A percentile compares a stretch with the other conserved stretches of the same genome.
These are phyloP conservation scores for Aspergillus sclerotiicarbonarius DNA, from an alignment of 495 filamentous ascomycete species.

Conservation along the genomic window DNA sequence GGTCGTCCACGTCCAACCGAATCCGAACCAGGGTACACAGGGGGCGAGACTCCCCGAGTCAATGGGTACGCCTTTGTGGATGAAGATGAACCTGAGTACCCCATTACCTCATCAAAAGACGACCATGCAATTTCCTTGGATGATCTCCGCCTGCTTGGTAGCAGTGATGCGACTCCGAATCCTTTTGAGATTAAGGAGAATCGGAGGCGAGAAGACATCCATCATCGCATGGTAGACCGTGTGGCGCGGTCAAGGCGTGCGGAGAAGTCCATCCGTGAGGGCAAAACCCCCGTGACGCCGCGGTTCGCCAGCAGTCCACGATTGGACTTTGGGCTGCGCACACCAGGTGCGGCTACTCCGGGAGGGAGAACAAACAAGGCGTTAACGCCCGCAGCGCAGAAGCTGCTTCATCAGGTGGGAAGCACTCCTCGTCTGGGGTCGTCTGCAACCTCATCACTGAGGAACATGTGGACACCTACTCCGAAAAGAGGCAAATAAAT, in stretches of 20 bases:
- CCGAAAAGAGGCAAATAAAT: conserved; percentile 38
- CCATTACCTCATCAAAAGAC: conserved; percentile 14
- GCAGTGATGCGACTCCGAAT: conserved; percentile 62
- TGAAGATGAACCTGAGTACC: conserved; percentile 59
- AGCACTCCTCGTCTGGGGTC: conserved; percentile 38
- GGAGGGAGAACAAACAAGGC: conserved; percentile 24
- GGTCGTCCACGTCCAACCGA: conserved; percentile 63
- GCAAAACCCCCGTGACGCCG: conserved; percentile 60
- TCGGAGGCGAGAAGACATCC: conserved; percentile 76
- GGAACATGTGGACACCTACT: conserved; percentile 58
- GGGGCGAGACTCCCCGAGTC: conserved; percentile 81
- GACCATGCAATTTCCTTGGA: conserved; percentile 6
- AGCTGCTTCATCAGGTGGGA: conserved; percentile 68
- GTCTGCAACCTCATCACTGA: conserved; percentile 46
- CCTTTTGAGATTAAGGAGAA: conserved; percentile 80
- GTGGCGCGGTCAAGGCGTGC: conserved; percentile 71
- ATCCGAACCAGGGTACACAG: conserved; percentile 63
- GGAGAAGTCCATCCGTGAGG: conserved; percentile 47
- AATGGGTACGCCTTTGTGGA: conserved; percentile 95
- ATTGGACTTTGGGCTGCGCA: conserved; percentile 56
- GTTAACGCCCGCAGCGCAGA: conserved; percentile 73
- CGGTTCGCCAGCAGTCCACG: conserved; percentile 75
- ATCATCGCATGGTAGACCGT: conserved; percentile 87
- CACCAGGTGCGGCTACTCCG: conserved; percentile 29
- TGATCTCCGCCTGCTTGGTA: conserved; percentile 49